A percentile compares a stretch with the other conserved stretches of the same genome.
Conservation (phyloP, 768 basidiomycete species). For the Sporobolomyces phaffii region DNA sequence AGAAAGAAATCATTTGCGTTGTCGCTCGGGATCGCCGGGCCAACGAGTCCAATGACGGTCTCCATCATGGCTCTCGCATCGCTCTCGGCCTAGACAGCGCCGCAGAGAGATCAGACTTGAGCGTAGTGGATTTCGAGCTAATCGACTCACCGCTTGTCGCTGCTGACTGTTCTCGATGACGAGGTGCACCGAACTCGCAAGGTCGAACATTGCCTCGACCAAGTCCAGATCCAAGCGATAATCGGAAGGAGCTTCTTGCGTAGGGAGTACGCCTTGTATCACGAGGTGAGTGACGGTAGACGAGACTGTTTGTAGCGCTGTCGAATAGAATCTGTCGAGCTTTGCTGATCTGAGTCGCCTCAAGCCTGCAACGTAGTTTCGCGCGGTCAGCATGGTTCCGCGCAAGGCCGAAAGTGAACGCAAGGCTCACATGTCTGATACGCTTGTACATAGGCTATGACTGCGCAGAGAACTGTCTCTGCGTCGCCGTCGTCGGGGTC, state of each 20-base stretch:
- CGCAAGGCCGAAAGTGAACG: too few species aligned
- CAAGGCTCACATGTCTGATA: background rate
- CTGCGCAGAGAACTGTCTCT: background rate
- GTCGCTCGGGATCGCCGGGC: background rate
- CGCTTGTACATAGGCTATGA: background rate
- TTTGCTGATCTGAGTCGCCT: background rate
- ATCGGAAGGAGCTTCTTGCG: background rate
- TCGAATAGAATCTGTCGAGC: slow-evolving; percentile 1
- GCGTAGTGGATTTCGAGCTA: too few species aligned
- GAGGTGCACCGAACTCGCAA: background rate
- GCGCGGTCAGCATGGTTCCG: too few species aligned
- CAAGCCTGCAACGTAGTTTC: slow-evolving; percentile 13
- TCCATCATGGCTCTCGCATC: background rate
- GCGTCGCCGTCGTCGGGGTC: background rate
- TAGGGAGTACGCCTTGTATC: background rate
- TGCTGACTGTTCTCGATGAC: background rate
- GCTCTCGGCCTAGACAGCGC: background rate
- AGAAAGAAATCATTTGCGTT: slow-evolving; percentile 3
- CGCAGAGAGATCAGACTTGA: background rate
- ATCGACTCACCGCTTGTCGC: background rate
- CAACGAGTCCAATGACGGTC: background rate
- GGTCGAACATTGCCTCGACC: background rate
- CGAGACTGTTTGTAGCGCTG: background rate
- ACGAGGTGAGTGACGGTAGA: background rate
- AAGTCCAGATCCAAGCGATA: background rate